phyloP scores from a whole-genome alignment of 73 alveolate species.

The Diophrys appendiculata region DNA sequence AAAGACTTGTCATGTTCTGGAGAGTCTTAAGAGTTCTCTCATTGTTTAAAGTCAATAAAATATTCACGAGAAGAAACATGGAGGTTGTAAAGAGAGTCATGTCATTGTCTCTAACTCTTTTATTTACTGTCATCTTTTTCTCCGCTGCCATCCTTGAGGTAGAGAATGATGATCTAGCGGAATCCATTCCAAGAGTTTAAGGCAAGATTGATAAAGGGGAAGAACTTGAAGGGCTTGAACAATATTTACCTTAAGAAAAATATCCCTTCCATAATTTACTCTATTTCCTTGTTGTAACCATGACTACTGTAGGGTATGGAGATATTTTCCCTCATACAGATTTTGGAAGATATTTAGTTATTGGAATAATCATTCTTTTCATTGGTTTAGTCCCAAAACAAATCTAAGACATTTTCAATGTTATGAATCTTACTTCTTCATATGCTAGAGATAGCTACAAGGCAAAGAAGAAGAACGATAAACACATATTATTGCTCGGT shows the following conservation, averaged over 20 bases:
- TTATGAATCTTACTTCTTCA: constrained; percentile 65
- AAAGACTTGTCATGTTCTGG: constrained; percentile 37
- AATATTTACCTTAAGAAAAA: constrained; percentile 17
- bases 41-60: constrained; percentile 54
- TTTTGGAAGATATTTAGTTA: constrained; percentile 78
- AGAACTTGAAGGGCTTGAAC: constrained; percentile 28
- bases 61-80: constrained; percentile 56
- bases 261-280: constrained; percentile 77
- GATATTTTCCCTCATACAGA: constrained; percentile 84
- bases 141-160: constrained; percentile 59
- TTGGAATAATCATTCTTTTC: constrained; percentile 71
- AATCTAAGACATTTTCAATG: constrained; percentile 67
- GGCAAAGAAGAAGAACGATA: constrained; percentile 56
- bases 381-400: constrained; percentile 59
- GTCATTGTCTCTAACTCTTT: constrained; percentile 37
- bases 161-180: constrained; percentile 28
- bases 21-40: constrained; percentile 65
- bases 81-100: constrained; percentile 41
- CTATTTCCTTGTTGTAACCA: constrained; percentile 79
- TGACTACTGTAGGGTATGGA: constrained; percentile 91
- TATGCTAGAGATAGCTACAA: constrained; percentile 76
- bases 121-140: constrained; percentile 49
- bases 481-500: constrained; percentile 88
- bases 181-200: neutral
- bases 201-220: constrained; percentile 3